A percentile compares a stretch with the other conserved stretches of the same genome.
Conservation (phyloP, 148 eudicot genomes). For the Cornus controversa region DNA sequence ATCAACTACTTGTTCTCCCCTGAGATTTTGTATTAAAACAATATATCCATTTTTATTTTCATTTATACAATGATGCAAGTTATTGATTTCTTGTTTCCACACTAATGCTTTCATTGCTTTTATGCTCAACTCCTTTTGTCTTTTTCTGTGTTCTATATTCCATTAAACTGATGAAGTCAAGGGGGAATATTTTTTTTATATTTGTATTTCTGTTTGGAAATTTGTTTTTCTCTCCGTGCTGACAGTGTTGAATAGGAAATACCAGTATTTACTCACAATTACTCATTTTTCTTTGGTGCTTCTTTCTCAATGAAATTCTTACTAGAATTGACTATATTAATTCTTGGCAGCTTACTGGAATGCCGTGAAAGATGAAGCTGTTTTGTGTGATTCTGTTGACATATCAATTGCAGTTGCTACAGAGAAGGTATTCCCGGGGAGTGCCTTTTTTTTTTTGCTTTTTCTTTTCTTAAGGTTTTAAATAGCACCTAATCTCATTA, state of each 20-base stretch:
- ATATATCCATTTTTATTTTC: too few species aligned
- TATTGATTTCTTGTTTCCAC: background rate
- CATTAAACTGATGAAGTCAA: background rate
- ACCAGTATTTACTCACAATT: background rate
- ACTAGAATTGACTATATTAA: constrained; percentile 16
- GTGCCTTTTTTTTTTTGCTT: background rate
- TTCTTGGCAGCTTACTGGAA: constrained; percentile 77
- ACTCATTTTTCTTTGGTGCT: background rate
- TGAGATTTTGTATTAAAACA: too few species aligned
- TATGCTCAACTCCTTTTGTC: background rate
- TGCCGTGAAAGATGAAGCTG: constrained; percentile 56
- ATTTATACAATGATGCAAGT: background rate
- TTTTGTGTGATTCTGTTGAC: constrained; percentile 71
- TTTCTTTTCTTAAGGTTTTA: background rate
- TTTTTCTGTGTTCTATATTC: too few species aligned
- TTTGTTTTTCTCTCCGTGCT: background rate
- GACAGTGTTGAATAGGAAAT: background rate
- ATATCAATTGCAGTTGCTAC: constrained; percentile 99
- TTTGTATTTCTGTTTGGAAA: too few species aligned
- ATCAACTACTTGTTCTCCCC: too few species aligned
- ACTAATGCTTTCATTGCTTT: too few species aligned
- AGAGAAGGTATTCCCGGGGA: constrained; percentile 61
- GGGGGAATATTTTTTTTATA: background rate
- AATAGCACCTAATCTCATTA: constrained; percentile 13
- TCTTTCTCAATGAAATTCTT: background rate